These are phyloP conservation scores for Metschnikowia shivogae DNA, from an alignment of 805 yeast species.

Conservation along the genomic window DNA sequence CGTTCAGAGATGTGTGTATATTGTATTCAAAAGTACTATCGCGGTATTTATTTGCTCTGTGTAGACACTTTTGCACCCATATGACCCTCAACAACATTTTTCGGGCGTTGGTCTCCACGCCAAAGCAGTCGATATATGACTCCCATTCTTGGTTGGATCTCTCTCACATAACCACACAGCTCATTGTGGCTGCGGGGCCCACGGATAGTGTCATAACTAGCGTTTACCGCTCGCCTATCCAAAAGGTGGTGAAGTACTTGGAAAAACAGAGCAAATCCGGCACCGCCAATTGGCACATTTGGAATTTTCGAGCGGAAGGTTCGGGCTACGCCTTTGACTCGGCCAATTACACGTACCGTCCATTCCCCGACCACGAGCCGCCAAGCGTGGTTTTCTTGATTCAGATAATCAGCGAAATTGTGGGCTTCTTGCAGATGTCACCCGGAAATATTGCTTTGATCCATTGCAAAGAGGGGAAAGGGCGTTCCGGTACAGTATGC, in stretches of 20 bases:
- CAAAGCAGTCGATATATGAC: conserved; percentile 21
- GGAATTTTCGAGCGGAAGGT: conserved; percentile 67
- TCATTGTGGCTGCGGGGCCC: conserved; percentile 79
- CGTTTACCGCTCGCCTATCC: conserved; percentile 46
- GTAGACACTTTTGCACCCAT: conserved; percentile 14
- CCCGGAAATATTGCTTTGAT: conserved; percentile 55
- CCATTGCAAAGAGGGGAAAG: conserved; percentile 91
- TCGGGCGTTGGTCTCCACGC: conserved; percentile 21
- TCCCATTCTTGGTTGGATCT: conserved; percentile 48
- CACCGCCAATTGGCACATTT: conserved; percentile 62
- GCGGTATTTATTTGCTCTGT: conserved; percentile 1
- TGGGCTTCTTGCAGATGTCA: conserved; percentile 32
- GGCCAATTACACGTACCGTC: conserved; percentile 28
- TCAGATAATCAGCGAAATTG: conserved; percentile 42
- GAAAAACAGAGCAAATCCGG: conserved; percentile 41
- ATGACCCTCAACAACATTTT: conserved; percentile 14
- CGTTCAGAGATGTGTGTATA: conserved; percentile 2
- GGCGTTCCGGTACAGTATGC: conserved; percentile 76
- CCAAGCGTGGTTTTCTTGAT: conserved; percentile 58
- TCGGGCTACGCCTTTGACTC: conserved; percentile 23
- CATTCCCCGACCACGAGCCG: conserved; percentile 76
- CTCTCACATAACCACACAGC: conserved; percentile 57
- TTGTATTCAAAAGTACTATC: conserved; percentile 1
- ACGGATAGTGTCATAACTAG: conserved; percentile 40
- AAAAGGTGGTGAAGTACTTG: conserved; percentile 43